Evolutionary conservation across 371 early-diverging fungal genomes (phyloP), one percentile per base, ranked within the genome.

Genomic region (Mucor saturninus): DNA sequence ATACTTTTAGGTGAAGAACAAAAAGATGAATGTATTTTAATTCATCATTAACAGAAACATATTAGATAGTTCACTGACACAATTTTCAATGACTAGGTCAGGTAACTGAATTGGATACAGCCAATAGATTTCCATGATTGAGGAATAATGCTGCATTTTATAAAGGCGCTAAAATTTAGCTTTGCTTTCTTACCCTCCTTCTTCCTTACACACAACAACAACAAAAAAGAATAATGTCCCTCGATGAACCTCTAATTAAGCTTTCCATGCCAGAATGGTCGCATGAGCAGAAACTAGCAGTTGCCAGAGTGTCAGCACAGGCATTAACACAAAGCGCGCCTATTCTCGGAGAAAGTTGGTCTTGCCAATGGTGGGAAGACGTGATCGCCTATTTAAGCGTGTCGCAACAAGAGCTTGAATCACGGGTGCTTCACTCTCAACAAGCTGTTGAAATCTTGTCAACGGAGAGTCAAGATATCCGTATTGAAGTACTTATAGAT

Each of bases 401-500:
- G 5, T 37, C 67, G 13, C 75, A 71, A 45, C 30, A 58, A 8
- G 68, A 75, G 38, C 56, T 73, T 5, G 56, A 61, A 52, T n/a
- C 28, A 14, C 61, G 37, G 8, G 7, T 40, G 10, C 15, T 54
- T 14, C 28, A 61, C 37, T 40, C 21, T 48, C 63, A 67, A 5
- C 32, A 67, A 46, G 77, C 77, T 5, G 39, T 65, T 1, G 45
- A 40, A 0, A 0, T 67, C 1, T 14, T 75, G 29, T 56, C 61
- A 2, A 45, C 31, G 2, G 60, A 67, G 5, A 49, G 56, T 2
- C 59, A 59, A 7, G 80, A 80, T 56, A 76, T 80, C 35, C 80
- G 80, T 38, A 71, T 75, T 15, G 77, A 76, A 15, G 59, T 73
- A 5, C 35, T 80, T 28, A 50, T 73, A 0, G 80, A 80, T 48